phyloP scores from a whole-genome alignment of 208 protist genomes.

The Naegleria fowleri region DNA sequence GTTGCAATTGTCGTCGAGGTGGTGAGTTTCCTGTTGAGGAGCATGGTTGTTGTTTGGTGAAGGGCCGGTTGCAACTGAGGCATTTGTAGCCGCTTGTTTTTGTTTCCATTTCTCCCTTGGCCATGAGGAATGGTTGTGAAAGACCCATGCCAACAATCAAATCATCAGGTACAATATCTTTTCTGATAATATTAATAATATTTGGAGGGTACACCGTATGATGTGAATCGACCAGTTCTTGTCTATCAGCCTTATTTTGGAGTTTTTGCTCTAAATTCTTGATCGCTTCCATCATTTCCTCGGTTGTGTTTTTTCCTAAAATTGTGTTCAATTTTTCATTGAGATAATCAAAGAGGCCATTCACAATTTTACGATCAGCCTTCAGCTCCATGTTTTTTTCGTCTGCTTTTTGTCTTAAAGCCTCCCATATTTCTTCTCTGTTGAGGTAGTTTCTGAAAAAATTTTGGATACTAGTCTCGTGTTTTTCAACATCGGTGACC shows the following conservation, averaged over 20 bases:
- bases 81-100: background rate
- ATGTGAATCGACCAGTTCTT: background rate
- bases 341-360: constrained; percentile 15
- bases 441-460: background rate
- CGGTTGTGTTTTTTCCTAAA: background rate
- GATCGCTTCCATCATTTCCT: background rate
- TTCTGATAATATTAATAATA: background rate
- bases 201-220: background rate
- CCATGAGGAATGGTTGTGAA: background rate
- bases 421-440: constrained; percentile 3
- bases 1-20: background rate
- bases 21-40: background rate
- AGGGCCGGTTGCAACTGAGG: background rate
- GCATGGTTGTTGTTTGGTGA: background rate
- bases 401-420: constrained; percentile 8
- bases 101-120: background rate
- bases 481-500: background rate
- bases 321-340: constrained; percentile 19
- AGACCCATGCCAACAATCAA: background rate
- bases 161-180: background rate
- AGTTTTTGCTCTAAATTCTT: background rate
- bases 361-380: constrained; percentile 1
- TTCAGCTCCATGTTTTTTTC: constrained; percentile 14
- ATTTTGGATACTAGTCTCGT: background rate
- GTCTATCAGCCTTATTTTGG: background rate